Percentiles rank a stretch among this genome's conserved stretches.
These are phyloP conservation scores for Periglandula ipomoeae DNA, from an alignment of 2,329 filamentous ascomycete species.

Conservation along the genomic window DNA sequence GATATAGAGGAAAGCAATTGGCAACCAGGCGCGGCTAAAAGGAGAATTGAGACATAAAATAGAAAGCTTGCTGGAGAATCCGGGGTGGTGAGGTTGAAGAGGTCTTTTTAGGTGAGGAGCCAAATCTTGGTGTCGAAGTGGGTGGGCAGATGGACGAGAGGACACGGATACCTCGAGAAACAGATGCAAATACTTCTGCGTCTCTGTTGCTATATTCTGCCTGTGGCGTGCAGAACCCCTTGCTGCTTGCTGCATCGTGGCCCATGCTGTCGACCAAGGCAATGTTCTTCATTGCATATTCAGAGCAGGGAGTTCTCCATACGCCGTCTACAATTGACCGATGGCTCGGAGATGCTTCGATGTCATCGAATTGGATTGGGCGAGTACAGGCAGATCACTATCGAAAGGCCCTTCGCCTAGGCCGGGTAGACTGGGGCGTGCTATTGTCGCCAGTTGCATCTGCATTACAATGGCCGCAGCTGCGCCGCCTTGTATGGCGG, in stretches of 20 bases:
- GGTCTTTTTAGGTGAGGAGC: constrained; percentile 5
- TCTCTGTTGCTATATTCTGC: not conserved
- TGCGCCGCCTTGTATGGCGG: constrained; percentile 36
- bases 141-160: not conserved
- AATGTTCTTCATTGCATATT: not conserved
- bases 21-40: not conserved
- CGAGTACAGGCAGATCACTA: not conserved
- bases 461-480: constrained; percentile 13
- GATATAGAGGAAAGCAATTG: not conserved
- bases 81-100: not conserved
- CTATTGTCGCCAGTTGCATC: constrained; percentile 9
- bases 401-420: not conserved
- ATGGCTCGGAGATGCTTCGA: not conserved
- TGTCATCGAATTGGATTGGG: constrained; percentile 1
- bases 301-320: not conserved
- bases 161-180: constrained; percentile 1
- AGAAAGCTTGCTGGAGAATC: not conserved
- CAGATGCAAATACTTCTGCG: not conserved
- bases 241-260: not conserved
- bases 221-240: constrained; percentile 1
- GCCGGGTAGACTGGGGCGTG: not conserved
- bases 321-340: not conserved
- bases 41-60: not conserved
- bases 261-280: not conserved
- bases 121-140: not conserved